Percentiles rank a stretch among this genome's conserved stretches.
Evolutionary conservation across 2,329 filamentous ascomycete genomes (phyloP).

Genomic region (Colletotrichum eremochloae): DNA sequence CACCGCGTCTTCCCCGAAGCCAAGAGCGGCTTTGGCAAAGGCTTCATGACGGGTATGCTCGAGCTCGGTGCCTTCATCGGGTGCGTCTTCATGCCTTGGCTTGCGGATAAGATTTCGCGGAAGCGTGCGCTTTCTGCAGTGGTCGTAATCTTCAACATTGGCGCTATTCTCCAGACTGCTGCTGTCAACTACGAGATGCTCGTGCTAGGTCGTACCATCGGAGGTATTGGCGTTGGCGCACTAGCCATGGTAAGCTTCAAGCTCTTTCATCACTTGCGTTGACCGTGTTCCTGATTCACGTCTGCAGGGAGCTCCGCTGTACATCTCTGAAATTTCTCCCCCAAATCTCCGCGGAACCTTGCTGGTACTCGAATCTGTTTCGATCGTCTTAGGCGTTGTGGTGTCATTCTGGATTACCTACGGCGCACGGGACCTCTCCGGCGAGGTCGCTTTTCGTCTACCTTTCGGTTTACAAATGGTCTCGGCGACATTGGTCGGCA

Average conservation of each 20-base stretch:
- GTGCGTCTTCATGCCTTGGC: constrained; percentile 52
- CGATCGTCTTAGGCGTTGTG: constrained; percentile 65
- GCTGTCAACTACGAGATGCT: constrained; percentile 46
- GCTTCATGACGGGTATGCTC: constrained; percentile 58
- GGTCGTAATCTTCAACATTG: constrained; percentile 56
- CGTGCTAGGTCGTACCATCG: constrained; percentile 49
- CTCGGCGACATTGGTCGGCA: constrained; percentile 53
- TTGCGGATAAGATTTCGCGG: constrained; percentile 58
- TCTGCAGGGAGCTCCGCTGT: constrained; percentile 46
- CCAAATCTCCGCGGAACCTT: constrained; percentile 56
- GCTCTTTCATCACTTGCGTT: background rate
- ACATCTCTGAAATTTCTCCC: constrained; percentile 53
- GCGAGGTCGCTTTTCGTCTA: constrained; percentile 59
- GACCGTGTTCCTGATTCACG: background rate
- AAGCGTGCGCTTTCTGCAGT: constrained; percentile 58
- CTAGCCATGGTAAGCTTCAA: constrained; percentile 45
- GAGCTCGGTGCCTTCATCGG: constrained; percentile 56
- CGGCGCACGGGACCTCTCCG: constrained; percentile 59
- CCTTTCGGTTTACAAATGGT: constrained; percentile 63
- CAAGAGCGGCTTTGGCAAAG: constrained; percentile 42
- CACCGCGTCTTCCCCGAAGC: constrained; percentile 54
- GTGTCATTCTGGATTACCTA: constrained; percentile 69
- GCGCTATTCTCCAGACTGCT: constrained; percentile 56
- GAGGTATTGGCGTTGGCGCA: constrained; percentile 50
- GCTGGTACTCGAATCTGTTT: constrained; percentile 65